These are phyloP conservation scores for Penicillium sp. DNA, from an alignment of 2,329 filamentous ascomycete species.

Conservation along the genomic window DNA sequence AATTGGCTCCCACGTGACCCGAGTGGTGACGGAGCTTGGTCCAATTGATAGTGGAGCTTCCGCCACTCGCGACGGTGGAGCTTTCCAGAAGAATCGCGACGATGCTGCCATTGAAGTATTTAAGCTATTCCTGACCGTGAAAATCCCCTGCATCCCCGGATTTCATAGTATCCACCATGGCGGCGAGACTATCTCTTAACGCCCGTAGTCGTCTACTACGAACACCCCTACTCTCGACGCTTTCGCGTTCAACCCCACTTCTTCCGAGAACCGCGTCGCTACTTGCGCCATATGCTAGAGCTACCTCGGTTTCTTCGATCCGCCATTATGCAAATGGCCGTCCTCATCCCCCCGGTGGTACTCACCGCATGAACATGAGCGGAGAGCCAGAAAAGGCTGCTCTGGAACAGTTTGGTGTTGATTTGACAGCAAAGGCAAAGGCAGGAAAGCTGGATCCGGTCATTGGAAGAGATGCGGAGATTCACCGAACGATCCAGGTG, in stretches of 20 bases:
- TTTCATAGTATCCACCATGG: constrained; percentile 25
- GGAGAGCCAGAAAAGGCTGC: constrained; percentile 77
- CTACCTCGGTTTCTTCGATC: constrained; percentile 17
- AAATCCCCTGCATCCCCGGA: not conserved
- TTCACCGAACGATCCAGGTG: constrained; percentile 92
- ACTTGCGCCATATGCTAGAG: constrained; percentile 9
- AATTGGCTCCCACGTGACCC: constrained; percentile 31
- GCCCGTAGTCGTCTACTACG: constrained; percentile 32
- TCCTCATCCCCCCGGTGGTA: constrained; percentile 86
- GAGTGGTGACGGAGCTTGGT: constrained; percentile 29
- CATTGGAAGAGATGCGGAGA: constrained; percentile 88
- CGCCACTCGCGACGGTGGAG: constrained; percentile 36
- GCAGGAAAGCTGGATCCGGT: constrained; percentile 93
- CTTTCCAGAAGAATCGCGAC: constrained; percentile 39
- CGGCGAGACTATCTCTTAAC: constrained; percentile 32
- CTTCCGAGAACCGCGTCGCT: constrained; percentile 20
- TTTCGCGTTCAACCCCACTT: not conserved
- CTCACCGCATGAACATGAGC: constrained; percentile 88
- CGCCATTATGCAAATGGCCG: constrained; percentile 59
- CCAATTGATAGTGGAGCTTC: constrained; percentile 23
- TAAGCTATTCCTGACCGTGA: constrained; percentile 3
- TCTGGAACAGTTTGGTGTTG: constrained; percentile 86
- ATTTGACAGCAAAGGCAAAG: constrained; percentile 80
- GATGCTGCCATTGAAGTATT: constrained; percentile 8
- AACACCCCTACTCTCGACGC: constrained; percentile 23